Percentiles rank a stretch among this genome's conserved stretches.
These are phyloP conservation scores for Cercospora zeina DNA, from an alignment of 2,329 filamentous ascomycete species.

Conservation along the genomic window DNA sequence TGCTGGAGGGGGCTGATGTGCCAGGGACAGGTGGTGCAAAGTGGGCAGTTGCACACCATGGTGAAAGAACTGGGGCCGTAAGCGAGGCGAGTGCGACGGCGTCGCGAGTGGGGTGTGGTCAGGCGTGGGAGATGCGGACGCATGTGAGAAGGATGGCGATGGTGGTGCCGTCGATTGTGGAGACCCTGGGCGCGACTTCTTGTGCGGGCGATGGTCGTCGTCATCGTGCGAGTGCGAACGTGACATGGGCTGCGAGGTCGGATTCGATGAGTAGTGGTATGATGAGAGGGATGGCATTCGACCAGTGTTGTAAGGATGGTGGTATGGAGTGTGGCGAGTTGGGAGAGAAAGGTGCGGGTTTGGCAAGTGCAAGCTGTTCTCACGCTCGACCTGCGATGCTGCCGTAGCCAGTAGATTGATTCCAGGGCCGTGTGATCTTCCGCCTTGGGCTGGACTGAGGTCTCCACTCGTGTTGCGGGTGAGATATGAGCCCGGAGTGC, in stretches of 20 bases:
- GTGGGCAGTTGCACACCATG: conserved; percentile 80
- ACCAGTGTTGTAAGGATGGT: conserved; percentile 56
- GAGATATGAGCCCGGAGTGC: conserved; percentile 59
- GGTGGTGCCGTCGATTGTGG: conserved; percentile 94
- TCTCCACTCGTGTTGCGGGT: conserved; percentile 55
- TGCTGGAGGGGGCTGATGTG: conserved; percentile 59
- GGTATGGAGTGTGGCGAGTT: conserved; percentile 42
- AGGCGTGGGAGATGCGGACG: conserved; percentile 90
- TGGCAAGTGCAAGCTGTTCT: conserved; percentile 52
- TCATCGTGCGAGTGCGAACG: conserved; percentile 81
- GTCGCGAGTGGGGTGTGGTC: conserved; percentile 99
- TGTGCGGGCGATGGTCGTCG: conserved; percentile 76
- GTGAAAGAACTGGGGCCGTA: conserved; percentile 70
- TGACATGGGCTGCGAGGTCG: conserved; percentile 74
- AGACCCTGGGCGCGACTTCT: conserved; percentile 89
- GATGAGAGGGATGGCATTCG: conserved; percentile 75
- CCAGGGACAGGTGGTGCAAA: conserved; percentile 70
- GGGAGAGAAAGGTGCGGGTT: conserved; percentile 43
- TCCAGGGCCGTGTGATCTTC: conserved; percentile 53
- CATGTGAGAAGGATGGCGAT: conserved; percentile 93
- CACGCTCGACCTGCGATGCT: conserved; percentile 66
- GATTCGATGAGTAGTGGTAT: conserved; percentile 61
- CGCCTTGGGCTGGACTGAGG: conserved; percentile 49
- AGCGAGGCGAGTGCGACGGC: conserved; percentile 87
- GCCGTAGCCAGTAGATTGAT: conserved; percentile 70